These are phyloP conservation scores for Nicotiana tomentosiformis DNA, from an alignment of 257 asterid species.

Conservation along the genomic window DNA sequence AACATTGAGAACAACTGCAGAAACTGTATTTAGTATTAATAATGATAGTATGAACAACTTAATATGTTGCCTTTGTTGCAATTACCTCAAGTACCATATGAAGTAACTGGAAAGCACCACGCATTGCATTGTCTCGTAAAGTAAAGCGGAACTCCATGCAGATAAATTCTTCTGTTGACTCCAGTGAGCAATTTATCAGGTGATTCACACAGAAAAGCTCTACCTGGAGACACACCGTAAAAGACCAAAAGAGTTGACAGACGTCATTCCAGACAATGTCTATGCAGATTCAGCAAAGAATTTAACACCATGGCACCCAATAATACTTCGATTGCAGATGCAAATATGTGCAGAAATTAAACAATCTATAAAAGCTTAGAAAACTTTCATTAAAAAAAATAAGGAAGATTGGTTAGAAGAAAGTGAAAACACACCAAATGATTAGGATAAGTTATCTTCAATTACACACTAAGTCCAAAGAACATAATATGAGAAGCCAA, in stretches of 20 bases:
- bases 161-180: constrained; percentile 97
- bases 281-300: constrained; percentile 1
- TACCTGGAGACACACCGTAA: constrained; percentile 54
- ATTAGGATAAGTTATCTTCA: background rate
- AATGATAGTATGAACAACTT: background rate
- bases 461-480: background rate
- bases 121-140: constrained; percentile 91
- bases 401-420: background rate
- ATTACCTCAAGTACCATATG: constrained; percentile 99
- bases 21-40: background rate
- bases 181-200: constrained; percentile 94
- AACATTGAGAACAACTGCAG: background rate
- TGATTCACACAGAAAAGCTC: constrained; percentile 98
- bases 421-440: background rate
- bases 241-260: background rate
- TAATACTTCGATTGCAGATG: background rate
- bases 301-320: background rate
- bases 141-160: constrained; percentile 99
- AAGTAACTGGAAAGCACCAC: constrained; percentile 98
- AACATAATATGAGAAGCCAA: constrained; percentile 1
- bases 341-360: background rate
- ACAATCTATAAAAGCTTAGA: background rate
- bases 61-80: background rate
- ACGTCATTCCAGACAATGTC: constrained; percentile 1
- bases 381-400: background rate